These are phyloP conservation scores for Lachnellula willkommii DNA, from an alignment of 2,329 filamentous ascomycete genomes.

Conservation along the genomic window DNA sequence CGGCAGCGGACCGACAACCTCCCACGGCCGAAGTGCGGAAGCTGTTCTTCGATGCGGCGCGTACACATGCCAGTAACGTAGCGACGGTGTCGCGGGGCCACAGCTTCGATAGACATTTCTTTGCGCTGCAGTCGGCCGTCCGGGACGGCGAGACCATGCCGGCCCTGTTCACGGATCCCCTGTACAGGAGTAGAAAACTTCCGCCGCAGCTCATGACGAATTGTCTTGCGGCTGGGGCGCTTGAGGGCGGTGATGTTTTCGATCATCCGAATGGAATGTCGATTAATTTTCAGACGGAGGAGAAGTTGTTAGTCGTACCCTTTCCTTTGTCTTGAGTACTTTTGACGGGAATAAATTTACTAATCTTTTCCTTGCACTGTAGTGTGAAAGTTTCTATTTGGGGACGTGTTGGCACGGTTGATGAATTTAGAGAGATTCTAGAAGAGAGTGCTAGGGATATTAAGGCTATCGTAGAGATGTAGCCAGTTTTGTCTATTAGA, in stretches of 20 bases:
- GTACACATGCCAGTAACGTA: not conserved
- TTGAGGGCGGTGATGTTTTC: too few relatives aligned
- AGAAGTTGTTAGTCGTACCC: too few relatives aligned
- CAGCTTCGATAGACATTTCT: not conserved
- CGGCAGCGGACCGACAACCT: not conserved
- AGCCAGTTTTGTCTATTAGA: not conserved
- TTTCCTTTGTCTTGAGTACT: too few relatives aligned
- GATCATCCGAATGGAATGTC: too few relatives aligned
- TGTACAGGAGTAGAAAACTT: not conserved
- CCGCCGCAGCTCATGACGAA: too few relatives aligned
- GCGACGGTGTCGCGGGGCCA: not conserved
- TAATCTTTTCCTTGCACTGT: too few relatives aligned
- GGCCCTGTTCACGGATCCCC: not conserved
- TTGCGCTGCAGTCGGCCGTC: not conserved
- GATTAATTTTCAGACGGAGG: too few relatives aligned
- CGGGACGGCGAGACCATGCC: not conserved
- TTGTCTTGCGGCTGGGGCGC: too few relatives aligned
- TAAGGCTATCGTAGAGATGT: not conserved
- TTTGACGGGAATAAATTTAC: too few relatives aligned
- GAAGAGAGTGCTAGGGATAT: not conserved
- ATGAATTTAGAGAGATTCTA: not conserved
- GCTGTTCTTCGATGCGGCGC: not conserved
- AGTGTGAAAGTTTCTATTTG: too few relatives aligned
- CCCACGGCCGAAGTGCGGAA: not conserved
- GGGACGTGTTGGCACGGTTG: not conserved